A percentile compares a stretch with the other conserved stretches of the same genome.
These are phyloP conservation scores for Xylariales sp. DNA, from an alignment of 2,329 filamentous ascomycete genomes.

Conservation along the genomic window DNA sequence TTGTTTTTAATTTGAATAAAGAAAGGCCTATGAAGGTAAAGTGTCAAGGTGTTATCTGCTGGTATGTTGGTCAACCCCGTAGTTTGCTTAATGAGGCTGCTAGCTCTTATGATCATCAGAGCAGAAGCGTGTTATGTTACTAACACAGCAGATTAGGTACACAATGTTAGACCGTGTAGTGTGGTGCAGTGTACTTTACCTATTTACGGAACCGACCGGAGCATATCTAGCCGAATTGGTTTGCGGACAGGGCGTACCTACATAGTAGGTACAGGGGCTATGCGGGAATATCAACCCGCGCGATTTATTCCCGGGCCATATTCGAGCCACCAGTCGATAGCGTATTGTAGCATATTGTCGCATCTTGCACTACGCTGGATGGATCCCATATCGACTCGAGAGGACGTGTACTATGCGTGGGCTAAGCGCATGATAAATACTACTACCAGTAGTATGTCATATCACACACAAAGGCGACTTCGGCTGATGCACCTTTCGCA, in stretches of 20 bases:
- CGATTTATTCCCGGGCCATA: not conserved
- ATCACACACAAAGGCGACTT: no score
- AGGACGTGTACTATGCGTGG: no score
- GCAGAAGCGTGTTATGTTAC: not conserved
- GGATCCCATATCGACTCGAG: not conserved
- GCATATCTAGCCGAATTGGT: slow-evolving; percentile 1
- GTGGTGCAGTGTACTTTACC: no score
- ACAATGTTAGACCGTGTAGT: not conserved
- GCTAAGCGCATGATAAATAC: no score
- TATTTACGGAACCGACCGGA: slow-evolving; percentile 8
- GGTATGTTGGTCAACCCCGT: not conserved
- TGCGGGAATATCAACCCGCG: slow-evolving; percentile 4
- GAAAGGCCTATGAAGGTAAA: no score
- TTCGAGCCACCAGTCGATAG: not conserved
- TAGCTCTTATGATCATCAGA: not conserved
- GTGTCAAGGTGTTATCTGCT: not conserved
- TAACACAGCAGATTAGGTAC: not conserved
- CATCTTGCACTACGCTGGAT: not conserved
- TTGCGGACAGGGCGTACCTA: no score
- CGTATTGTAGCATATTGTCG: not conserved
- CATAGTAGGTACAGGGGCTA: slow-evolving; percentile 4
- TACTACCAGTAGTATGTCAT: no score
- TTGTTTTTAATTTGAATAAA: not conserved
- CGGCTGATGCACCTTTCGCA: no score
- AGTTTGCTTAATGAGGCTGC: slow-evolving; percentile 3